phyloP scores from a whole-genome alignment of 768 basidiomycete species.

The Flagelloscypha sp. region DNA sequence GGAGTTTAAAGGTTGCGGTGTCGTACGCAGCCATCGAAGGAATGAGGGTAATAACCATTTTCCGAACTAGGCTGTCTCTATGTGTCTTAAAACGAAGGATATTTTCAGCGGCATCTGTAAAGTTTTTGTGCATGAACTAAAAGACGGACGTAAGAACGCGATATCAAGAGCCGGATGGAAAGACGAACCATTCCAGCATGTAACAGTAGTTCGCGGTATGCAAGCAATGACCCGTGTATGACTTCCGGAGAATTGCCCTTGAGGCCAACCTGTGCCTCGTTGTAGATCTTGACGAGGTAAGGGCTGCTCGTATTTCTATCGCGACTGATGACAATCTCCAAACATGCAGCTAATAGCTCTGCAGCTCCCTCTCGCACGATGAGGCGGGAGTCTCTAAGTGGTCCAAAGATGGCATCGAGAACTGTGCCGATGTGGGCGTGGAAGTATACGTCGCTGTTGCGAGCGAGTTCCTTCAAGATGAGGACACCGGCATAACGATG shows the following conservation, averaged over 20 bases:
- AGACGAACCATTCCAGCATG: constrained; percentile 81
- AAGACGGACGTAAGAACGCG: constrained; percentile 1
- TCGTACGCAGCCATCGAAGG: constrained; percentile 94
- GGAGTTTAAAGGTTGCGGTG: constrained; percentile 83
- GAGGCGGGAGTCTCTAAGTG: constrained; percentile 80
- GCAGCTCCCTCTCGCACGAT: constrained; percentile 91
- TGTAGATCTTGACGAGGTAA: constrained; percentile 74
- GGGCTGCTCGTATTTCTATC: constrained; percentile 58
- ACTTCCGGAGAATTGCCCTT: constrained; percentile 77
- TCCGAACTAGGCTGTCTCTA: constrained; percentile 80
- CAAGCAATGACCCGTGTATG: constrained; percentile 87
- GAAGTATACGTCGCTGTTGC: constrained; percentile 81
- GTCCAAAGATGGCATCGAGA: constrained; percentile 88
- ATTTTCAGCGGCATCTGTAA: constrained; percentile 80
- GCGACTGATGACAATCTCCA: constrained; percentile 76
- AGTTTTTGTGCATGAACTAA: constrained; percentile 85
- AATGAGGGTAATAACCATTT: constrained; percentile 93
- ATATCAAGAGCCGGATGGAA: constrained; percentile 4
- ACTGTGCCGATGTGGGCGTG: constrained; percentile 81
- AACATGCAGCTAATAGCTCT: constrained; percentile 84
- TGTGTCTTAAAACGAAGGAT: constrained; percentile 84
- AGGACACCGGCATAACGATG: constrained; percentile 91
- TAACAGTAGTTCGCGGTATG: constrained; percentile 83
- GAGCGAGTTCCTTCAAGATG: constrained; percentile 88
- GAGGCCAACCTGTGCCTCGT: constrained; percentile 78